Percentiles rank a stretch among this genome's conserved stretches.
Conservation (phyloP, 2,329 filamentous ascomycete genomes). For the Emergomyces pasteurianus region DNA sequence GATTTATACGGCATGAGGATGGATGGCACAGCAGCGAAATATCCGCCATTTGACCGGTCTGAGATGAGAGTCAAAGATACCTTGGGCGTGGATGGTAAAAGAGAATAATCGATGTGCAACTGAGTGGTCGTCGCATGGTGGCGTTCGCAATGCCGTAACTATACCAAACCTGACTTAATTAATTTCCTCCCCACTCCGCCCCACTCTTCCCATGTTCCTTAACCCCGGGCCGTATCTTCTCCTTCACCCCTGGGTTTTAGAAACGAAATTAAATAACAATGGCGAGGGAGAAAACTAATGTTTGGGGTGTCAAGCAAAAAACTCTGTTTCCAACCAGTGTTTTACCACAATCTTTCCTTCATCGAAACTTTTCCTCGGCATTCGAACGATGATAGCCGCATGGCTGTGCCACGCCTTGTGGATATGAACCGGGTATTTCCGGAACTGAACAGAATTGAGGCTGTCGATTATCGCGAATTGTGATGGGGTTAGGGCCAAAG, state of each 20-base stretch:
- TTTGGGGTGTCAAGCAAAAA: constrained; percentile 25
- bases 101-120: too few relatives aligned
- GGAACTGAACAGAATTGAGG: constrained; percentile 52
- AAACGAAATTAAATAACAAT: not conserved
- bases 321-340: constrained; percentile 71
- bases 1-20: not conserved
- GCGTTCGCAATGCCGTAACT: not conserved
- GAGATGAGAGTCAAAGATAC: not conserved
- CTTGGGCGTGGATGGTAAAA: too few relatives aligned
- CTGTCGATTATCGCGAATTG: constrained; percentile 79
- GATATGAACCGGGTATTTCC: constrained; percentile 44
- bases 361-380: constrained; percentile 51
- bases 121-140: not conserved
- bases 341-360: constrained; percentile 68
- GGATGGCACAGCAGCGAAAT: not conserved
- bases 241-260: not conserved
- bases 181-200: constrained; percentile 1
- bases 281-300: too few relatives aligned
- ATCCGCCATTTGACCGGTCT: not conserved
- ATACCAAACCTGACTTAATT: not conserved
- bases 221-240: not conserved
- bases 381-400: constrained; percentile 78
- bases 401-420: constrained; percentile 65
- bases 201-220: not conserved
- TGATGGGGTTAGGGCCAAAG: constrained; percentile 61